Evolutionary conservation across 352 stramenopile genomes (phyloP).

Genomic region (Peronospora tabacina): DNA sequence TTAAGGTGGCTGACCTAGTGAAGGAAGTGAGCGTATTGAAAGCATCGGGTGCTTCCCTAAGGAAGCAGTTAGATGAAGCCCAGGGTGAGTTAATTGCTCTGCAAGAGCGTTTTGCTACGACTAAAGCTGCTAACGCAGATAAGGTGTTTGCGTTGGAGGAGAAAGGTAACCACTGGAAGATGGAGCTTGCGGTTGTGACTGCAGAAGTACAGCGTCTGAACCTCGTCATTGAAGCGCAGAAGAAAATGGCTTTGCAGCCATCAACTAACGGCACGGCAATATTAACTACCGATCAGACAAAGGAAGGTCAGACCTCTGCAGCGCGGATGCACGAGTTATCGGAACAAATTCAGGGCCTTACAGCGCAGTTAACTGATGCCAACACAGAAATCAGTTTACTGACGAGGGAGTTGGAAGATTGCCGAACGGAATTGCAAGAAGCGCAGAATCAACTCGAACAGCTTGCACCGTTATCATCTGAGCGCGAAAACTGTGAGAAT

Average conservation of each 20-base stretch:
- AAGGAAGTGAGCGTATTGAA: slow-evolving; percentile 23
- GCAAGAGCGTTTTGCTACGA: slow-evolving; percentile 31
- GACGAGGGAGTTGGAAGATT: slow-evolving; percentile 16
- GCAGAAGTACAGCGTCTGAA: slow-evolving; percentile 21
- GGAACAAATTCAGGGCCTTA: slow-evolving; percentile 21
- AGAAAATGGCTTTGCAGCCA: background rate
- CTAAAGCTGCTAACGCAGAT: slow-evolving; percentile 34
- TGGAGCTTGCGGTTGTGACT: slow-evolving; percentile 11
- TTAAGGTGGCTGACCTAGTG: slow-evolving; percentile 13
- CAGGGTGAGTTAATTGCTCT: slow-evolving; percentile 19
- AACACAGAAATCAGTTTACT: slow-evolving; percentile 25
- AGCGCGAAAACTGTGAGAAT: slow-evolving; percentile 20
- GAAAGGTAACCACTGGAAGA: slow-evolving; percentile 23
- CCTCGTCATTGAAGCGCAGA: slow-evolving; percentile 5
- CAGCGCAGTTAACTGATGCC: slow-evolving; percentile 20
- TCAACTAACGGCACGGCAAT: background rate
- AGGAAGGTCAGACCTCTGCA: background rate
- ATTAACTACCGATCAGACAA: background rate
- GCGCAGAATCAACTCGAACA: slow-evolving; percentile 14
- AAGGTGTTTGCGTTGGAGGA: slow-evolving; percentile 37
- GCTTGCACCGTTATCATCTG: slow-evolving; percentile 8
- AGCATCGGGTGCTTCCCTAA: slow-evolving; percentile 15
- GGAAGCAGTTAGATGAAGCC: slow-evolving; percentile 20
- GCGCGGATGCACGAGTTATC: slow-evolving; percentile 8
- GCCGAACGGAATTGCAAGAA: slow-evolving; percentile 18